phyloP scores from a whole-genome alignment of 768 basidiomycete species.

The Russula sp. region DNA sequence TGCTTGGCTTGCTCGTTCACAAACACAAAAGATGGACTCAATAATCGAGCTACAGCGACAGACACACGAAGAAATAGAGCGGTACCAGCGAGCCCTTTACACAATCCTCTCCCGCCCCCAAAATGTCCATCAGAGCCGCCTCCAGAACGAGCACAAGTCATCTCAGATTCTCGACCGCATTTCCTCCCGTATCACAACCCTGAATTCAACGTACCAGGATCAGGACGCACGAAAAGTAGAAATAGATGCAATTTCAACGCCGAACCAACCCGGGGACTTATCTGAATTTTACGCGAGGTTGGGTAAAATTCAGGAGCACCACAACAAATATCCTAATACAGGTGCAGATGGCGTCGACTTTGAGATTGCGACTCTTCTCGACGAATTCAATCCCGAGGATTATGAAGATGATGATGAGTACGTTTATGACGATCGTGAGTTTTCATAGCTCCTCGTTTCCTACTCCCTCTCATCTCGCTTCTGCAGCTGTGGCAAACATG shows the following conservation, averaged over 20 bases:
- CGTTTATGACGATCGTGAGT: slow-evolving; percentile 82
- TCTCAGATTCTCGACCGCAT: slow-evolving; percentile 85
- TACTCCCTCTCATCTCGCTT: slow-evolving; percentile 3
- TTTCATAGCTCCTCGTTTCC: slow-evolving; percentile 40
- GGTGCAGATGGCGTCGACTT: slow-evolving; percentile 72
- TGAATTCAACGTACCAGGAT: slow-evolving; percentile 74
- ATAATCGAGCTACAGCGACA: slow-evolving; percentile 91
- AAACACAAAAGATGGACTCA: slow-evolving; percentile 64
- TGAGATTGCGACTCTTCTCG: slow-evolving; percentile 75
- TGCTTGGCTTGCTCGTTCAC: background rate
- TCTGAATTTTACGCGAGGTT: slow-evolving; percentile 95
- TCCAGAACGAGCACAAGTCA: slow-evolving; percentile 84
- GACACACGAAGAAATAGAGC: slow-evolving; percentile 92
- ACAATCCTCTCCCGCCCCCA: slow-evolving; percentile 67
- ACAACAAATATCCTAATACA: slow-evolving; percentile 91
- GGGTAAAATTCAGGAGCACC: slow-evolving; percentile 93
- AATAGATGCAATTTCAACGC: slow-evolving; percentile 51
- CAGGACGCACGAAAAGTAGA: slow-evolving; percentile 65
- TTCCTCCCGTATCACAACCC: slow-evolving; percentile 52
- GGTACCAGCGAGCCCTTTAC: slow-evolving; percentile 81
- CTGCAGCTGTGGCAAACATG: slow-evolving; percentile 63
- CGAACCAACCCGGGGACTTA: slow-evolving; percentile 56
- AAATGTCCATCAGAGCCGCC: slow-evolving; percentile 50
- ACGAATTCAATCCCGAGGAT: slow-evolving; percentile 63
- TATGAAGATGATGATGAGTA: slow-evolving; percentile 65